phyloP scores from a whole-genome alignment of 1,139 yeast genomes.

The Debaryomyces fabryi region DNA sequence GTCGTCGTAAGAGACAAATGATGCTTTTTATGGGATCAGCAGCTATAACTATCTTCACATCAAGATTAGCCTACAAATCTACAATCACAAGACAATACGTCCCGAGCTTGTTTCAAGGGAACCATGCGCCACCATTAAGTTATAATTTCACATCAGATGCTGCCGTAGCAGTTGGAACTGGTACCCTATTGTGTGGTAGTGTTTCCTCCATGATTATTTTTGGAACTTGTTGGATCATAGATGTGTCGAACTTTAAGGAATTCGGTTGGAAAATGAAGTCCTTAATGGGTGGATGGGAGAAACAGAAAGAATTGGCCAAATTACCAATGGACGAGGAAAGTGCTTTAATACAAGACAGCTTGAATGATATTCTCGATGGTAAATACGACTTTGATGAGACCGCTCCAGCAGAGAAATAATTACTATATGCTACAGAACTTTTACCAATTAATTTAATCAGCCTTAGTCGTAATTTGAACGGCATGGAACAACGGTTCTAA shows the following conservation, averaged over 20 bases:
- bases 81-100: constrained; percentile 72
- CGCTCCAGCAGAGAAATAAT: neutral
- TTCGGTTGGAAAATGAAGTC: constrained; percentile 71
- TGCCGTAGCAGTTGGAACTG: constrained; percentile 81
- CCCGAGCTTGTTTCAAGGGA: constrained; percentile 82
- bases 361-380: constrained; percentile 50
- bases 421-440: neutral
- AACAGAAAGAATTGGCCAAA: constrained; percentile 47
- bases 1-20: constrained; percentile 73
- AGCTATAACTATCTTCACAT: constrained; percentile 67
- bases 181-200: constrained; percentile 73
- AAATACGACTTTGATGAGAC: constrained; percentile 31
- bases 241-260: constrained; percentile 68
- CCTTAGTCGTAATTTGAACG: too few relatives aligned
- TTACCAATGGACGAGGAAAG: constrained; percentile 74
- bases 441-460: neutral
- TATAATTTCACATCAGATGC: constrained; percentile 85
- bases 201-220: constrained; percentile 72
- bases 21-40: constrained; percentile 72
- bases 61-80: constrained; percentile 75
- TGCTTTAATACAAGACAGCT: constrained; percentile 51
- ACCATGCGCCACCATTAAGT: constrained; percentile 77
- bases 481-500: too few relatives aligned
- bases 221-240: constrained; percentile 80
- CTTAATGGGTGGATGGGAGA: constrained; percentile 68